Base-by-base conservation (phyloP, 2,329 filamentous ascomycete genomes). In the Botrytis medusae region DNA sequence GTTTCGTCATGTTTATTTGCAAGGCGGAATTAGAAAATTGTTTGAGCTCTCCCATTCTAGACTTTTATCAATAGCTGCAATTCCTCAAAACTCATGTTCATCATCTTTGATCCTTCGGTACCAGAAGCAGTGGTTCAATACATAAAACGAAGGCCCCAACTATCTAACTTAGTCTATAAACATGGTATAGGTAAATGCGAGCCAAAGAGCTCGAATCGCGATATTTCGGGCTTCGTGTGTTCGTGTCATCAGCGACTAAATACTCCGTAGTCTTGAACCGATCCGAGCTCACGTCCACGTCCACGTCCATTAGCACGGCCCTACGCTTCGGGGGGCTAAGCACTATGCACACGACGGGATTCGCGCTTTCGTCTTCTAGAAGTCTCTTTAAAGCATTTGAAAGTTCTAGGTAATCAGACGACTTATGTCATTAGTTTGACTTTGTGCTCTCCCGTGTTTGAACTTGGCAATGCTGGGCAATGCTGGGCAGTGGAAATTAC, bases 381-480 rank as follows among this genome's bases (percentile, higher is more conserved):
- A 32, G 37, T 42, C 40, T 40, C 18, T 42, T 25, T 3, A 22
- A 64, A 3, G 18, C 20, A 7, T 16, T 14, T 14, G 40, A 8
- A 68, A 46, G 10, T 9, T 34, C 46, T 18, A 14, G 14, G 25
- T n/a, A 20, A 67, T 68, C 64, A 34, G 64, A 54, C 12, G 32
- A 40, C 18, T 54, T 20, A 22, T n/a, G 9, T n/a, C 22, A 67
- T 67, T 67, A 16, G 4, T 54, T 68, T 68, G 34, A 40, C 46
- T 6, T 20, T 64, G 40, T 40, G 32, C 7, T n/a, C n/a, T 68
- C 48, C 65, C 48, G 25, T 42, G 8, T 25, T 42, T 42, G 14
- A 12, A 57, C 65, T 44, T 69, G 48, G 65, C 65, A 57, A 42
- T 42, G 18, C 65, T 57, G 34, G 64, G 64, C 48, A 48, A 67